Evolutionary conservation across 2,329 filamentous ascomycete species (phyloP).

Genomic region (Cordyceps cicadae): DNA sequence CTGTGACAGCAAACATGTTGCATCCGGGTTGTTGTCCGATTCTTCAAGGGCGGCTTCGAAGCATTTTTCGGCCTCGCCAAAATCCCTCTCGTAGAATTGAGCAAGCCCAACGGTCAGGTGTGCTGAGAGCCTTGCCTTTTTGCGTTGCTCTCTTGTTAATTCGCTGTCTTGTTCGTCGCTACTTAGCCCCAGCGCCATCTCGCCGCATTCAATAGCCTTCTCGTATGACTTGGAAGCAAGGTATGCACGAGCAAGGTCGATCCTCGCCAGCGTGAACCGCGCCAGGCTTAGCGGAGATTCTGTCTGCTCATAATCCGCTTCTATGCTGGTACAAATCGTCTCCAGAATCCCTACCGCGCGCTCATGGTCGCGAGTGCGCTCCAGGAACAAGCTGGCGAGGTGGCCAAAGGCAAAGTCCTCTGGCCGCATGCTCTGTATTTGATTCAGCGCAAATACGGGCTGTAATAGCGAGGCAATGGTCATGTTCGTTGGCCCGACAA

Average conservation of each 20-base stretch:
- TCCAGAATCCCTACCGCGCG: constrained; percentile 58
- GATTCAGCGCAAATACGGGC: constrained; percentile 79
- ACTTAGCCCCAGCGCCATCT: constrained; percentile 71
- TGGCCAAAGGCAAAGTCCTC: constrained; percentile 67
- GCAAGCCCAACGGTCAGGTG: constrained; percentile 81
- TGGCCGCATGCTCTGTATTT: constrained; percentile 64
- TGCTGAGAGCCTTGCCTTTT: constrained; percentile 69
- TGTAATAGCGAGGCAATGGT: constrained; percentile 63
- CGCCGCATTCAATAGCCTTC: constrained; percentile 68
- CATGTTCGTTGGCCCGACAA: constrained; percentile 44
- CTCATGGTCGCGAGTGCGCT: constrained; percentile 63
- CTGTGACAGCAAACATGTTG: constrained; percentile 79
- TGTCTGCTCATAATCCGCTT: constrained; percentile 74
- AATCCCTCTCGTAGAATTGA: constrained; percentile 60
- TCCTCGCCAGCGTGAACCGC: constrained; percentile 72
- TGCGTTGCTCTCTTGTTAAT: constrained; percentile 55
- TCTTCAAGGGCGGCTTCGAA: constrained; percentile 76
- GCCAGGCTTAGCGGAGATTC: constrained; percentile 68
- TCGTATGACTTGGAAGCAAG: constrained; percentile 60
- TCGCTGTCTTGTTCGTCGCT: constrained; percentile 61
- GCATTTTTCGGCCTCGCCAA: constrained; percentile 64
- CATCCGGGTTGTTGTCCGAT: constrained; percentile 67
- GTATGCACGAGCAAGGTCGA: constrained; percentile 77
- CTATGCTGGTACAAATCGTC: constrained; percentile 59
- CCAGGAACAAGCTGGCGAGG: constrained; percentile 70